A percentile compares a stretch with the other conserved stretches of the same genome.
Evolutionary conservation across 139 green algal species (phyloP).

Genomic region (Zygnema circumcarinatum): DNA sequence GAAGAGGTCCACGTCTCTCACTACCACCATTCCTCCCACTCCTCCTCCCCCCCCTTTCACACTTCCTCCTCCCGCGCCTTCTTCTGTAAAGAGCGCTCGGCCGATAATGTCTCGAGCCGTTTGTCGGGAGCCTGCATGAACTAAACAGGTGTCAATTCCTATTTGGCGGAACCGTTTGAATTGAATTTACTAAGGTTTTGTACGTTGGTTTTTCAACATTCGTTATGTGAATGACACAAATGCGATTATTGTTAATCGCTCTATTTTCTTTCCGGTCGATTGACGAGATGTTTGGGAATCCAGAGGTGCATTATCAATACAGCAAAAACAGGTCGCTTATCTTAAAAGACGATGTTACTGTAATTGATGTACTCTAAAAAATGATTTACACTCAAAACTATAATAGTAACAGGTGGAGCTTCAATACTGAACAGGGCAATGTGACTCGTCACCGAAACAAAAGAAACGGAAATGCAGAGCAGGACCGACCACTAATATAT

Average conservation of each 20-base stretch:
- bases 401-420: too few species aligned
- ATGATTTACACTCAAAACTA: too few species aligned
- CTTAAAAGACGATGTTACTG: too few species aligned
- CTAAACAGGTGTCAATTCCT: conserved; percentile 1
- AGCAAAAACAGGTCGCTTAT: too few species aligned
- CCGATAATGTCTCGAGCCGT: conserved; percentile 44
- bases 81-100: conserved; percentile 61
- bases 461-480: too few species aligned
- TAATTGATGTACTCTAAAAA: too few species aligned
- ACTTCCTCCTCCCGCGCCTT: background rate
- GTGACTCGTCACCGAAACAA: too few species aligned
- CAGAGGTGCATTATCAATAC: background rate
- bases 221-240: conserved; percentile 4
- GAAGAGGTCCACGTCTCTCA: conserved; percentile 92
- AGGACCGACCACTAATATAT: too few species aligned
- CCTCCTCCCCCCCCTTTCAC: conserved; percentile 22
- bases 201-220: background rate
- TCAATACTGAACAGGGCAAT: too few species aligned
- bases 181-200: background rate
- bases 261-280: too few species aligned
- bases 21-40: conserved; percentile 74
- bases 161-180: background rate
- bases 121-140: conserved; percentile 57
- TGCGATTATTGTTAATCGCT: background rate
- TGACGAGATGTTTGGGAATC: background rate